These are phyloP conservation scores for Ogataea ganodermae DNA, from an alignment of 805 yeast species.

Conservation along the genomic window DNA sequence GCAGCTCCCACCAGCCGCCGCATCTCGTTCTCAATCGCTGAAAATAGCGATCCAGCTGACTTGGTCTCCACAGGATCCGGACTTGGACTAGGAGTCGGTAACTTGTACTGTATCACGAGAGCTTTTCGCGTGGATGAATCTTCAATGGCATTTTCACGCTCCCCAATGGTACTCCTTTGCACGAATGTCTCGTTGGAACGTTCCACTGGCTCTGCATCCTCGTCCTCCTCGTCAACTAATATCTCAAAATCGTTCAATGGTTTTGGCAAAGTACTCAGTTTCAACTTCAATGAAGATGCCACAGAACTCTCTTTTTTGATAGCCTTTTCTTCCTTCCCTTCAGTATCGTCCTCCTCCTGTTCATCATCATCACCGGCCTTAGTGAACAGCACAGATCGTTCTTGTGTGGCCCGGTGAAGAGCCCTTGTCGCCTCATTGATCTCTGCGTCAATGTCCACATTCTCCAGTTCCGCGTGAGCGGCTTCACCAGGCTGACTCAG, in stretches of 20 bases:
- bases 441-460: constrained; percentile 33
- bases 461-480: constrained; percentile 10
- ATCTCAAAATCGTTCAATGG: constrained; percentile 48
- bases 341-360: constrained; percentile 10
- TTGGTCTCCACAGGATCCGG: not conserved
- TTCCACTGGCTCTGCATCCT: constrained; percentile 1
- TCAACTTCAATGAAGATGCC: constrained; percentile 10
- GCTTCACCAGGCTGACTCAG: constrained; percentile 39
- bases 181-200: not conserved
- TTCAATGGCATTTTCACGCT: not conserved
- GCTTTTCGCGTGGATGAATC: not conserved
- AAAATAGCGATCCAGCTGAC: not conserved
- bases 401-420: constrained; percentile 34
- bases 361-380: constrained; percentile 14
- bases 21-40: constrained; percentile 5
- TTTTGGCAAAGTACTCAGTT: constrained; percentile 19
- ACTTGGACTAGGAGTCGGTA: constrained; percentile 1
- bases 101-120: not conserved
- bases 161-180: not conserved
- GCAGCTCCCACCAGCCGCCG: constrained; percentile 7
- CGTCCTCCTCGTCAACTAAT: constrained; percentile 34
- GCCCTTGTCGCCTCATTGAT: constrained; percentile 39
- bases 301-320: constrained; percentile 15
- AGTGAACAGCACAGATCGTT: constrained; percentile 40
- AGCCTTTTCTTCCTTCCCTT: constrained; percentile 4